Conservation (phyloP, 139 green algal genomes). For the Chlorella sp. region DNA sequence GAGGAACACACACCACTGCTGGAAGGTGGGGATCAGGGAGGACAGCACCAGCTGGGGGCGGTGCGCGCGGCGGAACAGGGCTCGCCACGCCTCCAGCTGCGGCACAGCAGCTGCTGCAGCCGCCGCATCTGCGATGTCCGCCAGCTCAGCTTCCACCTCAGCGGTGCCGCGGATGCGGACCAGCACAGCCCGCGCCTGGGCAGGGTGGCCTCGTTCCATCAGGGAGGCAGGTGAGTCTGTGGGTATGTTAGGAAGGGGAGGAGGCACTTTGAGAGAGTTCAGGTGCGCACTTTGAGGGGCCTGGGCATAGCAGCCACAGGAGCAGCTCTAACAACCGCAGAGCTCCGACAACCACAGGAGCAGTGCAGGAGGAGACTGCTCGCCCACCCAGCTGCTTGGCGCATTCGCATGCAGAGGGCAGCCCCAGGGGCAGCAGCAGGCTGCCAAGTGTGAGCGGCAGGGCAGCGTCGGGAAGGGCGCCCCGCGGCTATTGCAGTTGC, state of each 20-base stretch:
- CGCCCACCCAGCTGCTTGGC: too few relatives aligned
- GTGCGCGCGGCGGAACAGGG: neutral
- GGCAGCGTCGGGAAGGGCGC: slow-evolving; percentile 30
- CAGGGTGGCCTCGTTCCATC: slow-evolving; percentile 56
- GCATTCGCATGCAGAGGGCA: too few relatives aligned
- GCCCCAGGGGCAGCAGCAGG: slow-evolving; percentile 48
- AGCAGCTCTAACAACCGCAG: too few relatives aligned
- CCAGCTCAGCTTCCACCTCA: slow-evolving; percentile 39
- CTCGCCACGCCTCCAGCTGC: neutral
- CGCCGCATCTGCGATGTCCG: neutral
- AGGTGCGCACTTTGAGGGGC: too few relatives aligned
- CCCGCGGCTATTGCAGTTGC: too few relatives aligned
- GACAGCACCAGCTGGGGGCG: neutral
- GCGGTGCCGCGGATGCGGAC: slow-evolving; percentile 54
- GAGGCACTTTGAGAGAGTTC: too few relatives aligned
- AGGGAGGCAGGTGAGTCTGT: slow-evolving; percentile 77
- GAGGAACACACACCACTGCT: neutral
- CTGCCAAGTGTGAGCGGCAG: slow-evolving; percentile 39
- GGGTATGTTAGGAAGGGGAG: too few relatives aligned
- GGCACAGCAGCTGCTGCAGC: neutral
- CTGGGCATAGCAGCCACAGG: too few relatives aligned
- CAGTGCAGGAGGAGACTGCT: too few relatives aligned
- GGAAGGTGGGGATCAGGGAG: neutral
- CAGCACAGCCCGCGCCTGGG: slow-evolving; percentile 54
- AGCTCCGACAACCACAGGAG: too few relatives aligned